Conservation (phyloP, 176 grass and related monocot genomes). For the Otatea glauca region DNA sequence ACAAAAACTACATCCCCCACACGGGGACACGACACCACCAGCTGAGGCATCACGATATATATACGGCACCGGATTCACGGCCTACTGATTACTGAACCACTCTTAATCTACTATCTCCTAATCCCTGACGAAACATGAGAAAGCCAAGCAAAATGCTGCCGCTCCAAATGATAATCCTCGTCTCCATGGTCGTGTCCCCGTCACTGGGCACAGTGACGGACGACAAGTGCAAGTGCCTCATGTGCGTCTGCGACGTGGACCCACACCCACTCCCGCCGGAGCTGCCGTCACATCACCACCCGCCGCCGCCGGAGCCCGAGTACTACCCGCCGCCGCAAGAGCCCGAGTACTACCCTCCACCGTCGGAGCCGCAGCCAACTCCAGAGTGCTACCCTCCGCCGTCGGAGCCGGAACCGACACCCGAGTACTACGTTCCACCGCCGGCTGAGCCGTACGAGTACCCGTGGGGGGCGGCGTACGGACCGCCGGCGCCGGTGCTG, state of each 20-base stretch:
- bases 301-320: background rate
- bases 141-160: background rate
- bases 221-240: conserved; percentile 57
- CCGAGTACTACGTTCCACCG: conserved; percentile 20
- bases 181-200: background rate
- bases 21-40: conserved; percentile 31
- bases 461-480: conserved; percentile 37
- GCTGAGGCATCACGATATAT: background rate
- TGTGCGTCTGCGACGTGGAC: conserved; percentile 64
- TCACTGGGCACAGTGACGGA: background rate
- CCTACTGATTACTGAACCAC: no score
- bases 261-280: conserved; percentile 50
- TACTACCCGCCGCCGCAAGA: background rate
- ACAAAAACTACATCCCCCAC: background rate
- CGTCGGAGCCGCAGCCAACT: background rate
- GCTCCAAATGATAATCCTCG: background rate
- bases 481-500: conserved; percentile 21
- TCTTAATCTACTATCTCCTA: background rate
- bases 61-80: conserved; percentile 2
- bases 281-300: conserved; percentile 24
- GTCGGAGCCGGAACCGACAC: conserved; percentile 21
- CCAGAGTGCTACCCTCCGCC: conserved; percentile 30
- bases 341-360: conserved; percentile 10
- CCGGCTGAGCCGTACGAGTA: conserved; percentile 40
- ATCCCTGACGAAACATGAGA: background rate